Evolutionary conservation across 495 filamentous ascomycete species (phyloP), one percentile per base, ranked within the genome.

Genomic region (Pyronema omphalodes): DNA sequence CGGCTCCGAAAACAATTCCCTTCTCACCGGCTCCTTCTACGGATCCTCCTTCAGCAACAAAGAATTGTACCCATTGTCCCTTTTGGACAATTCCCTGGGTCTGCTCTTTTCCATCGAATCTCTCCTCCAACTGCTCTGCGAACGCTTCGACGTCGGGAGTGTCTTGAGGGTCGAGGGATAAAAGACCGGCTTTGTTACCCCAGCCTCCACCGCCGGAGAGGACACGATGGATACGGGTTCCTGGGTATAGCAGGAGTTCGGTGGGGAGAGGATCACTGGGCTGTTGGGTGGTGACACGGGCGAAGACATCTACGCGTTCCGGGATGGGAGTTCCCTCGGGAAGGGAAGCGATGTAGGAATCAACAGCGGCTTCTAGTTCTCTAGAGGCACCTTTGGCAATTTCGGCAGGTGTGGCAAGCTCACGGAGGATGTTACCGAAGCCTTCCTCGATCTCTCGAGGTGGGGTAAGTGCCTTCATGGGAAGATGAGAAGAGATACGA

Each of bases 151-250:
- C 58, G n/a, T 60, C 52, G 19, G 53, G 29, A 35, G 51, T 49
- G 9, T 52, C 47, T 53, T 64, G 62, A 23, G 80, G 81, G 60
- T 84, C 82, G 7, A 85, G 62, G 9, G 81, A 80, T 17, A 85
- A 67, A 14, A 86, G 69, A 3, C 82, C 82, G 40, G 75, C 74
- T 60, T 84, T 86, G 62, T 80, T 77, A 4, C 82, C 82, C 82
- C 82, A 86, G 35, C 82, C 82, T 37, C 82, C 82, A 51, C 82
- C 82, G 14, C 82, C 82, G 58, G 81, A 83, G 54, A 83, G 70
- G 34, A 78, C 75, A 54, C 69, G 76, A 55, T 76, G 72, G 15
- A 77, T 53, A 18, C 61, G 61, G 7, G 49, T 56, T 9, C 61
- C 60, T 9, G 52, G 54, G 9, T 53, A 15, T 6, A 45, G 9